Percentiles rank a stretch among this genome's conserved stretches.
These are phyloP conservation scores for Saccharomyces kudriavzevii DNA, from an alignment of 805 yeast genomes.

Conservation along the genomic window DNA sequence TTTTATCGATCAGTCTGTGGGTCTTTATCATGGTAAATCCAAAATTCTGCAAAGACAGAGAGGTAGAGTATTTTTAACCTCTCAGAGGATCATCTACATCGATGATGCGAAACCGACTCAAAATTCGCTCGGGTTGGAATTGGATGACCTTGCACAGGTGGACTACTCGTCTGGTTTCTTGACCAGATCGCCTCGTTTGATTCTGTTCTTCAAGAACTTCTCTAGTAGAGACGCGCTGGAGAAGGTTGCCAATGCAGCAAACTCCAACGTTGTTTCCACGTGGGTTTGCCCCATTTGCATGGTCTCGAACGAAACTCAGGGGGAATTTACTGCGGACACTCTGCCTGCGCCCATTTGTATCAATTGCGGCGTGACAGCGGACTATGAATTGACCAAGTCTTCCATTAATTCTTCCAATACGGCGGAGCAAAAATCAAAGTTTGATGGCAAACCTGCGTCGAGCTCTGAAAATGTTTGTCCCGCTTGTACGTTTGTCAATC, in stretches of 20 bases:
- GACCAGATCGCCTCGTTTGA: slow-evolving; percentile 73
- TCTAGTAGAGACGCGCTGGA: slow-evolving; percentile 1
- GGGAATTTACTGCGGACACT: slow-evolving; percentile 7
- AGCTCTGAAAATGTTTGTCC: slow-evolving; percentile 34
- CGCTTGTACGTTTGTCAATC: slow-evolving; percentile 74
- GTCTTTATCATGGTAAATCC: slow-evolving; percentile 69
- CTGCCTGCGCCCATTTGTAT: slow-evolving; percentile 40
- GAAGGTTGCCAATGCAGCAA: background rate
- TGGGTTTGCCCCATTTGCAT: slow-evolving; percentile 90
- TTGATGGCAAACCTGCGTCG: background rate
- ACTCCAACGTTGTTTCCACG: slow-evolving; percentile 1
- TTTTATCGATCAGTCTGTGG: slow-evolving; percentile 48
- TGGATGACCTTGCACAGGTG: slow-evolving; percentile 35
- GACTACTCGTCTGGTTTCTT: slow-evolving; percentile 51
- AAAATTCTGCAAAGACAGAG: slow-evolving; percentile 57
- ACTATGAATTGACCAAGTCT: slow-evolving; percentile 30
- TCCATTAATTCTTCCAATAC: slow-evolving; percentile 18
- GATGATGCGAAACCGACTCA: slow-evolving; percentile 39
- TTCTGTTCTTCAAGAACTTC: slow-evolving; percentile 30
- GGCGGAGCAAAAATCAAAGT: background rate
- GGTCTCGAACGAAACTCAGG: slow-evolving; percentile 28
- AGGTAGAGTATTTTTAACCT: slow-evolving; percentile 76
- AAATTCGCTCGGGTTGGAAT: slow-evolving; percentile 41
- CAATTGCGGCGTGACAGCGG: slow-evolving; percentile 55
- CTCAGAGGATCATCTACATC: slow-evolving; percentile 62